These are phyloP conservation scores for Aristolochia californica DNA, from an alignment of 164 flowering plant genomes.

Conservation along the genomic window DNA sequence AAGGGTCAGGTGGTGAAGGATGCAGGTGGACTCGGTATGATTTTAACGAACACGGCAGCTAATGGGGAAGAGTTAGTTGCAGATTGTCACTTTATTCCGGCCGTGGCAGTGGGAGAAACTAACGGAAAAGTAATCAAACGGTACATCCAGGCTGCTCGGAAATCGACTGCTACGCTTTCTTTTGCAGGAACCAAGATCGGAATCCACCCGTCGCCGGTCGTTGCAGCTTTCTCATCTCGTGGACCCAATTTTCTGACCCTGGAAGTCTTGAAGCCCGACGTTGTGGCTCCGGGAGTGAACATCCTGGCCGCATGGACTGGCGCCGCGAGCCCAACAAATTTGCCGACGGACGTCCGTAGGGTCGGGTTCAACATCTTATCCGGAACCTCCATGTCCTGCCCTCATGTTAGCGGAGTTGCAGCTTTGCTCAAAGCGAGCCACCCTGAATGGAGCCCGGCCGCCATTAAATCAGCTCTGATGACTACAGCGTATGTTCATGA, in stretches of 20 bases:
- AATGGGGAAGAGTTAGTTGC: conserved; percentile 27
- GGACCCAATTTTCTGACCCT: conserved; percentile 23
- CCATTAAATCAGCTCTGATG: conserved; percentile 31
- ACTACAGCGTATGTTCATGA: conserved; percentile 28
- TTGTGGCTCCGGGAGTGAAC: conserved; percentile 30
- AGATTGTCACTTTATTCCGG: conserved; percentile 26
- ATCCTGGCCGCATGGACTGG: conserved; percentile 31
- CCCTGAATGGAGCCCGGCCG: conserved; percentile 32
- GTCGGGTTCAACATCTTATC: conserved; percentile 24
- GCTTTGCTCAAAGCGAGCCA: conserved; percentile 28
- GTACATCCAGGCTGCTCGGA: conserved; percentile 8
- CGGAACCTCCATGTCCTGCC: conserved; percentile 39
- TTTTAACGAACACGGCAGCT: conserved; percentile 17
- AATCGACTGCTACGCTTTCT: conserved; percentile 18
- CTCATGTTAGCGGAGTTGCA: conserved; percentile 32
- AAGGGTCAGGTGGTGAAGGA: conserved; percentile 32
- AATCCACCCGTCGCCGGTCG: conserved; percentile 18
- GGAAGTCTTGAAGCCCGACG: conserved; percentile 29
- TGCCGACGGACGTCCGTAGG: conserved; percentile 16
- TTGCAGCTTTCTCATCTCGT: conserved; percentile 33
- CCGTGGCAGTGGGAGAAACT: conserved; percentile 19
- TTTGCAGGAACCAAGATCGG: conserved; percentile 22
- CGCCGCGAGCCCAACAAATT: conserved; percentile 11
- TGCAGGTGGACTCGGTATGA: conserved; percentile 38
- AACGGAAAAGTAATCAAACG: conserved; percentile 20